Evolutionary conservation across 345 rosid species (phyloP), one percentile per base, ranked within the genome.

Genomic region (Citrus cavaleriei): DNA sequence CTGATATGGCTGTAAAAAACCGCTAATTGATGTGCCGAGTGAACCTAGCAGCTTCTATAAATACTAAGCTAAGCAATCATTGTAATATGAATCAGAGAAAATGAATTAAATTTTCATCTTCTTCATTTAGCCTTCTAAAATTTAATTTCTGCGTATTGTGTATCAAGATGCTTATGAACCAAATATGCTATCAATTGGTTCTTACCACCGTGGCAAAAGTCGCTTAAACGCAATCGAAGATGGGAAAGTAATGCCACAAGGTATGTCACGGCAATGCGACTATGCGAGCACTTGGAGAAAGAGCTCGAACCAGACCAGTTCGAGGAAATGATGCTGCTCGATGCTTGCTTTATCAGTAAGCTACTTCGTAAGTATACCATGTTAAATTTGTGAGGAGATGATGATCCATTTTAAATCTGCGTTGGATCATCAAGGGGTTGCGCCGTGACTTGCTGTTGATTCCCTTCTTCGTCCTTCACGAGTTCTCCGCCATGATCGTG

Each of bases 311-410:
- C 1, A 6, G 19, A 7, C 37, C 27, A 51, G 2, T 63, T 76
- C 37, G 35, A 71, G 16, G 81, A 77, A 40, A 81, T 73, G 78
- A 28, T 72, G 77, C 19, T 76, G 3, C 55, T 65, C 24, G 49
- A 38, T 9, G 42, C 42, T 38, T 8, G 42, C 10, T 38, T 38
- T 38, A 38, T 38, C 10, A 9, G 0, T 10, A 0, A 38, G 42
- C 42, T 38, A 38, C 10, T 38, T 7, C 42, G 12, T 0, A 38
- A 38, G 42, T n/a, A 8, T 63, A 19, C 4, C 32, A 1, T 3
- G 28, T 1, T 18, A 28, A 19, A 57, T 1, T 3, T 25, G 40
- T 18, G 55, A 37, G 24, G 1, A 27, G n/a, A 27, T 7, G 12
- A 38, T 9, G 42, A 38, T 9, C 42, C 42, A 38, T 38, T 38